Base-by-base conservation (phyloP, 306 rosid genomes). In the Fragaria vesca region DNA sequence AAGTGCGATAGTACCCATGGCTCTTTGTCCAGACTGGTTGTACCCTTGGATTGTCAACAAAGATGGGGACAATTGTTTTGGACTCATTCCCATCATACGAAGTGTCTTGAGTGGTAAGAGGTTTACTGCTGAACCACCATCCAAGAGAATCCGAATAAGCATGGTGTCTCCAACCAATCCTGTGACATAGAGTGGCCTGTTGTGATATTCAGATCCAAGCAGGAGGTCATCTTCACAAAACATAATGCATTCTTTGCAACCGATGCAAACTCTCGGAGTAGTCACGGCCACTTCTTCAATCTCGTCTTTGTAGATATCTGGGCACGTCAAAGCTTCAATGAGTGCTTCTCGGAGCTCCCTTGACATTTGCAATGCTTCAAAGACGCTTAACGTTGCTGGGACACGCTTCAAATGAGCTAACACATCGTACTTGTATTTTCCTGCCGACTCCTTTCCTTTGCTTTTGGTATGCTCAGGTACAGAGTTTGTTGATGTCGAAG, bases 211-310 rank as follows among this genome's bases (percentile, higher is more conserved):
- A 0, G 11, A 16, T 0, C 70, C 50, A 4, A 40, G 16, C 6
- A 67, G 3, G 15, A 67, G 28, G 11, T 10, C 50, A 3, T 40
- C 9, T 5, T 20, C 32, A 0, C 36, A 26, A 18, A 67, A 67
- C 9, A 28, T 20, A 1, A 67, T 67, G 8, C 71, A 36, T 1
- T 26, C 32, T 0, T 18, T 12, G 7, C 4, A 67, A 0, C 7
- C 8, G 12, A 28, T 17, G 5, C 18, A 67, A 40, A 36, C 9
- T 3, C 12, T 67, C 10, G 50, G 4, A 1, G 51, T 36, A 0
- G 18, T 10, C 1, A 12, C 2, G 4, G 0, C 3, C 0, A 38
- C 18, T 0, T 40, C 8, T 4, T 28, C 8, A 0, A 1, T 2
- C 2, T 67, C 24, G 1, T 54, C 26, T 17, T 54, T 20, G 11